Evolutionary conservation across 2,329 filamentous ascomycete species (phyloP), one percentile per base, ranked within the genome.

Genomic region (Fusarium sp.): DNA sequence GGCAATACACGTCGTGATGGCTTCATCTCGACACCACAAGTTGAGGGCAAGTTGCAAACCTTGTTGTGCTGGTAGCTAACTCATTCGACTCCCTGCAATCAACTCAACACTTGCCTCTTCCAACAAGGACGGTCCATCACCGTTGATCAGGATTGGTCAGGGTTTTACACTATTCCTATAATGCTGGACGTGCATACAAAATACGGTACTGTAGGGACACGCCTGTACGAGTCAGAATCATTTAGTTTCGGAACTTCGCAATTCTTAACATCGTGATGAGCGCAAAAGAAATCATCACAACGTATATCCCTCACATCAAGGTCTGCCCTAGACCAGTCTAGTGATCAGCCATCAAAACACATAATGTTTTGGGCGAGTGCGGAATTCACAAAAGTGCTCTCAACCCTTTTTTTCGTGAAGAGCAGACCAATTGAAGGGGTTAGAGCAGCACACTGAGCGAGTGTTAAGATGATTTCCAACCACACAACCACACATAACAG

Each of bases 201-300:
- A 35, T 25, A 25, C 29, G 35, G 46, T 23, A 19, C 31, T 25
- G 31, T 51, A 51, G n/a, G 21, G n/a, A n/a, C 55, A 59, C 69
- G 59, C 51, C 68, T 68, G 68, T 63, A 72, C 75, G 76, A 77
- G 76, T 77, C 76, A 77, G 69, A 71, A 62, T 41, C 45, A 42
- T 66, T 68, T 77, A 77, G 75, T 64, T 71, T 70, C 72, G 70
- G 73, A 49, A 52, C 70, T 70, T 70, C 44, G 62, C 67, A 57
- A 63, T 68, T 64, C 48, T 67, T 74, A 66, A 76, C 66, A 76
- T 71, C 49, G 58, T 49, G 58, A 73, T 62, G 58, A 48, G 46
- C 62, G 37, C 42, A 39, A 60, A 52, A 58, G 14, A 71, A 55
- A 64, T 68, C 62, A 49, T 63, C 41, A 44, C 48, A 63, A 57